Evolutionary conservation across 2,329 filamentous ascomycete genomes (phyloP).

Genomic region (Fusarium haematococcum): DNA sequence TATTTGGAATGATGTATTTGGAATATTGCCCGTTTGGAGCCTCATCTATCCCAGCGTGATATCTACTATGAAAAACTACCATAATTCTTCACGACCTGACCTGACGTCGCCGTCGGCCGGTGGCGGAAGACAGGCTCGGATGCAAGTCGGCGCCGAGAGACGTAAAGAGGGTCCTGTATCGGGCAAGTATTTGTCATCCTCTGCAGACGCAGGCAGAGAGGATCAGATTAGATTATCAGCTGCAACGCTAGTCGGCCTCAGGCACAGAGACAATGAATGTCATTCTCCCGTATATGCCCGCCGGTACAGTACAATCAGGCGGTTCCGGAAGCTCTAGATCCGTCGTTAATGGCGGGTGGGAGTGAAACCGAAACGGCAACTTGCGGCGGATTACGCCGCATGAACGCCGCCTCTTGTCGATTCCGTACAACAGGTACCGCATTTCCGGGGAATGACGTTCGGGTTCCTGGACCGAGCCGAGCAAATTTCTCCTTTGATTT

Average conservation of each 20-base stretch:
- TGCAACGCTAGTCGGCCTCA: not conserved
- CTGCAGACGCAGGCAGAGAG: not conserved
- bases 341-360: not conserved
- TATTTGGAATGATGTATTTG: constrained; percentile 30
- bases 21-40: not conserved
- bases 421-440: not conserved
- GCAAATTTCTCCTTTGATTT: not conserved
- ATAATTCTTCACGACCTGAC: constrained; percentile 2
- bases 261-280: not conserved
- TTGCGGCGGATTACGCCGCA: not conserved
- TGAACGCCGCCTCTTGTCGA: not conserved
- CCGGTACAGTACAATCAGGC: constrained; percentile 2
- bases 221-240: constrained; percentile 41
- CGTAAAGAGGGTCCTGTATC: constrained; percentile 7
- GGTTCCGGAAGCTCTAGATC: constrained; percentile 11
- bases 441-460: not conserved
- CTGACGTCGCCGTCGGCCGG: not conserved
- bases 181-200: constrained; percentile 37
- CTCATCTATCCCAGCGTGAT: constrained; percentile 1
- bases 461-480: constrained; percentile 4
- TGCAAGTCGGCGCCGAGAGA: constrained; percentile 37
- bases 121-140: constrained; percentile 26
- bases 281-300: not conserved
- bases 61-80: not conserved
- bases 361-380: constrained; percentile 11